These are phyloP conservation scores for Rhizoclosmatium sp. DNA, from an alignment of 192 early-diverging fungal species.

Conservation along the genomic window DNA sequence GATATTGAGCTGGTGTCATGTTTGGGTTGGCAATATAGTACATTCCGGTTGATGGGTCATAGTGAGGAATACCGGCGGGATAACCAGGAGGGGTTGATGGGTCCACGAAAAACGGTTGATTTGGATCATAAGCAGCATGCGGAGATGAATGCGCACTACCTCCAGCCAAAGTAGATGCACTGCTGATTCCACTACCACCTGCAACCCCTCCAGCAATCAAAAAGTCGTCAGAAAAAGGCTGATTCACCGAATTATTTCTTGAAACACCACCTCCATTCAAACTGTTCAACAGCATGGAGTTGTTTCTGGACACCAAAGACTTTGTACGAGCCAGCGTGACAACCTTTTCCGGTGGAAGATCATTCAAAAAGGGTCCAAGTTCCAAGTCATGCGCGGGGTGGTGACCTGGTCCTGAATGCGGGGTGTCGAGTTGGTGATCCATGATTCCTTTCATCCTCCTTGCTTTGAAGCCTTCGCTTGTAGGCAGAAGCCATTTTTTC, in stretches of 20 bases:
- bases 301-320: not conserved
- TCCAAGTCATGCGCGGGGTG: not conserved
- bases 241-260: no score
- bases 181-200: no score
- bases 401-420: not conserved
- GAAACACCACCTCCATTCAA: not conserved
- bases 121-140: no score
- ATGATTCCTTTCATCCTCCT: not conserved
- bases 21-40: not conserved
- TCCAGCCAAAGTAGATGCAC: no score
- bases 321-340: not conserved
- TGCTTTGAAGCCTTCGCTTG: slow-evolving; percentile 12
- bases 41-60: not conserved
- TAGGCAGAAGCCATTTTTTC: slow-evolving; percentile 17
- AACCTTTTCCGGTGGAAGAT: not conserved
- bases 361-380: not conserved
- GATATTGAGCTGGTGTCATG: not conserved
- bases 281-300: not conserved
- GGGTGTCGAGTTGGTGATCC: not conserved
- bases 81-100: not conserved
- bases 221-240: no score
- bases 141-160: no score
- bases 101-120: no score
- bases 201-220: no score
- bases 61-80: not conserved